Evolutionary conservation across 2,329 filamentous ascomycete species (phyloP), one percentile per base, ranked within the genome.

Genomic region (Thelonectria rubi): DNA sequence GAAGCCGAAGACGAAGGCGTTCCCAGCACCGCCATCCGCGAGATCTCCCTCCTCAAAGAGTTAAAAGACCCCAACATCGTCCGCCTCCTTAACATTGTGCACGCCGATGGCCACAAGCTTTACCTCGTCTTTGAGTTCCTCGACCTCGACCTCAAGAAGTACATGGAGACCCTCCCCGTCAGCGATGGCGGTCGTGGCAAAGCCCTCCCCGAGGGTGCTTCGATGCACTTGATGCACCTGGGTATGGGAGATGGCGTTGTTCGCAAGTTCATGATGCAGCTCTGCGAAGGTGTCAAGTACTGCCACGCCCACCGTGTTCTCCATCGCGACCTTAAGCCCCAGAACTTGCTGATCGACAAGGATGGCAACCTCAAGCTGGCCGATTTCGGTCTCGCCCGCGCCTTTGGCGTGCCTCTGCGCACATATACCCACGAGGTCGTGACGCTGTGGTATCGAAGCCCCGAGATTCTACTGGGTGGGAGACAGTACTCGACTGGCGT

Each of bases 381-480:
- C 21, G 93, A 97, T 84, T 97, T 97, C 72, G 93, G 93, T 76
- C 84, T 97, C 67, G 93, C 93, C 18, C 87, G 93, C 72, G 94
- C 94, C 6, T 97, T 97, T 74, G 93, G 93, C 78, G 93, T 97
- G 15, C 93, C 93, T 4, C 82, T 97, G 71, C 86, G 93, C 71
- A 97, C 93, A 54, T 97, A 97, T 78, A 97, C 94, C 51, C 93
- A 97, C 79, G 93, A 97, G 85, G 93, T 97, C 63, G 93, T 97
- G 62, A 97, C 93, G 1, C 84, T 97, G 60, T 97, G 93, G 93
- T 97, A 97, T 77, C 90, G 94, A 64, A 86, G 93, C 9, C 93
- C 93, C 1, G 93, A 97, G 77, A 96, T 97, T 78, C 84, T 97
- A 18, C 87, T 97, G 2, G 93, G 93, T 74, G 93, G 93, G 59